Base-by-base conservation (phyloP, 2,329 filamentous ascomycete genomes). In the Sporothrix brasiliensis region DNA sequence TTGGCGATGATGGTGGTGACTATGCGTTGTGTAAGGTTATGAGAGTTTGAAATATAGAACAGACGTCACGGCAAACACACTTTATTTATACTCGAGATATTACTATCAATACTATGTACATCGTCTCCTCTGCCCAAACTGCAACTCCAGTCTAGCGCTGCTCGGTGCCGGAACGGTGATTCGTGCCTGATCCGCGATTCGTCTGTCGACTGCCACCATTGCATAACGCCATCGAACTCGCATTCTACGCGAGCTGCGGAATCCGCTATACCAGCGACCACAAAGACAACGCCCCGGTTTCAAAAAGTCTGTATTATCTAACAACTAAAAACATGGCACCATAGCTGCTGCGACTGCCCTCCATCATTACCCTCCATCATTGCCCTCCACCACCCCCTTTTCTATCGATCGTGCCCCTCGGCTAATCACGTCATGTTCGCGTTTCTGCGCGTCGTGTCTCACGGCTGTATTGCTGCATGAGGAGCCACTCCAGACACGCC, bases 151-250 rank as follows among this genome's bases (percentile, higher is more conserved):
- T 41, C 27, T 61, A 41, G 56, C 56, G 56, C 14, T 24, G 56
- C 44, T 34, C 56, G 56, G 56, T 61, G 56, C 56, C 56, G 56
- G 56, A 44, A 44, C 56, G 56, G 56, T 24, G 34, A 44, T 61
- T n/a, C 19, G 34, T 41, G 2, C 27, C 27, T 19, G 56, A 39
- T 58, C 9, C 9, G 52, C 44, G n/a, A 61, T 61, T 61, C 56
- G 56, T 61, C 44, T 11, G 11, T 61, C 19, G n/a, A 44, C 34
- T 21, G 56, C 56, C 56, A 44, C 56, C 56, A 61, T 44, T 24
- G 56, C 34, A 61, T 61, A 61, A 61, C 56, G 56, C 56, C 56
- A 61, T 61, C 56, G 56, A 7, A 34, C 34, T 7, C 34, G 34
- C 4, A 34, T 34, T 34, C 34, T 34, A 34, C 34, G 34, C 34